These are phyloP conservation scores for Wickerhamiella lipophila DNA, from an alignment of 805 yeast genomes.

Conservation along the genomic window DNA sequence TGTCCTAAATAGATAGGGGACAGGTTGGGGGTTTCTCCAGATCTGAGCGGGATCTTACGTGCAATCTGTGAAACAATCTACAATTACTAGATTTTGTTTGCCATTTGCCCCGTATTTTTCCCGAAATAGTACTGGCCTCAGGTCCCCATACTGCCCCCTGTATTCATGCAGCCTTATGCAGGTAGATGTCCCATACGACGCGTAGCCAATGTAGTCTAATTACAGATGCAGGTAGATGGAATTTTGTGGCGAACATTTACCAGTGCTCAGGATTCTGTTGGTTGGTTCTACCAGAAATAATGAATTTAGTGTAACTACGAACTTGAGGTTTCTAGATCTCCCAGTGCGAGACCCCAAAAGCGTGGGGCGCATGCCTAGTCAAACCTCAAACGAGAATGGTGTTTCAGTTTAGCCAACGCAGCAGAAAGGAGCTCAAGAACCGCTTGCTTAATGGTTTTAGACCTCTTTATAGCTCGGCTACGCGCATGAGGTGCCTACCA, in stretches of 20 bases:
- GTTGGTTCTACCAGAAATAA: too few species aligned
- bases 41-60: too few species aligned
- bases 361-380: not conserved
- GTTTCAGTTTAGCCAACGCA: not conserved
- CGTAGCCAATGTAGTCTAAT: not conserved
- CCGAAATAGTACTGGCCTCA: not conserved
- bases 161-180: conserved; percentile 1
- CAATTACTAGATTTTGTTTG: too few species aligned
- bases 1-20: too few species aligned
- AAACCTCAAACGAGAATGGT: not conserved
- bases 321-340: too few species aligned
- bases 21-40: too few species aligned
- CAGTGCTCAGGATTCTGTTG: too few species aligned
- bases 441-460: not conserved
- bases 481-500: too few species aligned
- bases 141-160: not conserved
- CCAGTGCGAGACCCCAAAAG: not conserved
- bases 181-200: not conserved
- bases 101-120: not conserved
- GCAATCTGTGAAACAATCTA: too few species aligned
- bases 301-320: too few species aligned
- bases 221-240: not conserved
- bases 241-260: too few species aligned
- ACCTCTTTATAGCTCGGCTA: not conserved
- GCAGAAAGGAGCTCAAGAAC: not conserved